These are phyloP conservation scores for Epichloe uncinata DNA, from an alignment of 2,329 filamentous ascomycete genomes.

Conservation along the genomic window DNA sequence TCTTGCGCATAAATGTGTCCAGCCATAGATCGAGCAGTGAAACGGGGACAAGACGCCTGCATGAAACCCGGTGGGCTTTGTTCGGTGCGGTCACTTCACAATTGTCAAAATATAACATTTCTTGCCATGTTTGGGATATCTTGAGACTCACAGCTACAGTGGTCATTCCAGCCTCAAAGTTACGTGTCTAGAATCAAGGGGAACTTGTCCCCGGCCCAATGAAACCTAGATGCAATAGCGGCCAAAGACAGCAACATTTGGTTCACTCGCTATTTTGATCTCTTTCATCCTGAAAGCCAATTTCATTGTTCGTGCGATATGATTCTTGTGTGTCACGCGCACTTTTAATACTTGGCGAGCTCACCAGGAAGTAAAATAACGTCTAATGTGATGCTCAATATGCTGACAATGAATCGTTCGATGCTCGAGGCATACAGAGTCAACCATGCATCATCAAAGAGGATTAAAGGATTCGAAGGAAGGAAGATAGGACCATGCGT, in stretches of 20 bases:
- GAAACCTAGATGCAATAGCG: neutral
- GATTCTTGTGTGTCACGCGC: neutral
- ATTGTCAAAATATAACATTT: too few relatives aligned
- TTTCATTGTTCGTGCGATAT: neutral
- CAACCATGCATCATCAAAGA: slow-evolving; percentile 4
- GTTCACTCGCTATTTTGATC: neutral
- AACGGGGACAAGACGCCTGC: neutral
- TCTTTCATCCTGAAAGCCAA: neutral
- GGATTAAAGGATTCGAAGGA: neutral
- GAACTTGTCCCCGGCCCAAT: neutral
- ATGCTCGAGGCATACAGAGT: neutral
- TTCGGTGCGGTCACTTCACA: neutral
- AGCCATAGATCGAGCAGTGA: neutral
- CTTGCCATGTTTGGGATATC: too few relatives aligned
- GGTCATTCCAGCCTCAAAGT: too few relatives aligned
- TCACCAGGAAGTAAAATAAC: neutral
- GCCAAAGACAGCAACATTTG: neutral
- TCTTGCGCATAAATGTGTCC: neutral
- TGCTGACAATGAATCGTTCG: neutral
- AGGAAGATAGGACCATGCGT: slow-evolving; percentile 1
- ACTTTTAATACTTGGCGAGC: neutral
- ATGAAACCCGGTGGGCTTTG: neutral
- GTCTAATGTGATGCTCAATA: neutral
- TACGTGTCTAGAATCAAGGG: too few relatives aligned
- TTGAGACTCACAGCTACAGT: too few relatives aligned